Evolutionary conservation across 768 basidiomycete species (phyloP), one percentile per base, ranked within the genome.

Genomic region (Pulveroboletus sp.): DNA sequence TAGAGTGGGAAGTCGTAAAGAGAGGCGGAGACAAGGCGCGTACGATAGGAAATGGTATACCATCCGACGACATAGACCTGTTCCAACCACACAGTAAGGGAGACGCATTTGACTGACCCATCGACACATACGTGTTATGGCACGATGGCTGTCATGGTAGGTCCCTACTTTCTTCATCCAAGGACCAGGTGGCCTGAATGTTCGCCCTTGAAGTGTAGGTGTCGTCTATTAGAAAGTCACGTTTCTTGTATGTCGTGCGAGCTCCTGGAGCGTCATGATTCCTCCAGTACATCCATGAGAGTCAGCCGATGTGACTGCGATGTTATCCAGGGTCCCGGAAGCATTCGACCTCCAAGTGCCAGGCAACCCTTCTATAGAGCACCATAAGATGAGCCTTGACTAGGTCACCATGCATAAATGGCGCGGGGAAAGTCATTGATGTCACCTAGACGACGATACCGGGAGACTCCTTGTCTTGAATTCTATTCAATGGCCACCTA

Each of bases 1-100:
- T 98, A 37, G 96, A 99, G 70, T 99, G 95, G 96, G 95, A 98
- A 71, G 78, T 84, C 8, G 81, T 92, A 43, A 90, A 81, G 69
- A 75, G 73, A 61, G 67, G 70, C 32, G 59, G 52, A 17, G 61
- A 50, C n/a, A 49, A 21, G 49, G 24, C 46, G 3, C 43, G 21
- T n/a, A 11, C 39, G 8, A 28, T 32, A 7, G 52, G 45, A 26
- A 54, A 51, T n/a, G 49, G 46, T 35, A 11, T 32, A 46, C 39
- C 47, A 18, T 33, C 47, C 9, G 51, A 55, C 30, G 54, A 46
- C 24, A 44, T 55, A 3, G 60, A 62, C 24, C 53, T 63, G 15
- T 51, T 53, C 14, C 46, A 52, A 26, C 33, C 43, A 39, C 42
- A 53, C 37, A 33, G 28, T 8, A 60, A 60, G 51, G 53, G 50